Base-by-base conservation (phyloP, 2,329 filamentous ascomycete species). In the Colletotrichum abscissum region DNA sequence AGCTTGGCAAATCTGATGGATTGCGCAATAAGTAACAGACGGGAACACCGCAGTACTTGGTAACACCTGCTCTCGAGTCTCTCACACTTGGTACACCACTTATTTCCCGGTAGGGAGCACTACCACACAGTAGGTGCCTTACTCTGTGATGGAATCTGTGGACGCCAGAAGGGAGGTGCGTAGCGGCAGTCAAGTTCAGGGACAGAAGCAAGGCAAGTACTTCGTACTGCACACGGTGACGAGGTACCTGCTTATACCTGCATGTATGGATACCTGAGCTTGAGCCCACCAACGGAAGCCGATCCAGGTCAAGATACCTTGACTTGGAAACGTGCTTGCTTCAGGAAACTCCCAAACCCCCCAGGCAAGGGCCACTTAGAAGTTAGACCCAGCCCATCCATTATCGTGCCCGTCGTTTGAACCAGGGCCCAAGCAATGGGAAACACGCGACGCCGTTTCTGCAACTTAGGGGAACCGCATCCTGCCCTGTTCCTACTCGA, bases 281-380 rank as follows among this genome's bases (percentile, higher is more conserved):
- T n/a, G 22, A 63, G 33, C 49, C 28, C 33, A 26, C 38, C 26
- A n/a, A n/a, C 26, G 49, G 35, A 69, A n/a, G 30, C 26, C 33
- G 22, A 24, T 19, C 54, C 38, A 66, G 62, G 67, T 70, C 62
- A 8, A 54, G 67, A 55, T 59, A 66, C 67, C 67, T 70, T 66
- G 22, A 42, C 38, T 68, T 72, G 69, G 64, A 72, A 68, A 68
- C 69, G 69, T 57, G 64, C 64, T 63, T 68, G 69, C 56, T 68
- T 72, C 64, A 63, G n/a, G 26, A 68, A 38, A 22, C 52, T 16
- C n/a, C 60, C 42, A 14, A 14, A 14, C 19, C 24, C 55, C 55
- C 68, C 46, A 67, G 49, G n/a, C 28, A 67, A 46, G 66, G 66
- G 19, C 66, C 66, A 68, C 33, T 28, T n/a, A 55, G 33, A 24